Base-by-base conservation (phyloP, 2,329 filamentous ascomycete species). In the Biscogniauxia mediterranea region DNA sequence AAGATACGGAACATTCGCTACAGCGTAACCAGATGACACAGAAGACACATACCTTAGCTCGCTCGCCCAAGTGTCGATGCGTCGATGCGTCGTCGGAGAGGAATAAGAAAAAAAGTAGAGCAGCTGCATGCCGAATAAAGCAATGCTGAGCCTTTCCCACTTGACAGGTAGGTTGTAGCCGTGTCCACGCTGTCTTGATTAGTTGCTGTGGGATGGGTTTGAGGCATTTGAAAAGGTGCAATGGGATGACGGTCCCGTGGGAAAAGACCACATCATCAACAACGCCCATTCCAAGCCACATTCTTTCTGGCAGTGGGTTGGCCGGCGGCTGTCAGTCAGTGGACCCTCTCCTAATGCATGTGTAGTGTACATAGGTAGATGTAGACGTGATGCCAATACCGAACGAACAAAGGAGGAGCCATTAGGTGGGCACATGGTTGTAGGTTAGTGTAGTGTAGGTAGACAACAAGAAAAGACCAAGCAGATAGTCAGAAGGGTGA, bases 261-360 rank as follows among this genome's bases (percentile, higher is more conserved):
- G 50, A 64, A 64, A 59, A 66, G 57, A 63, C 57, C 57, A 61
- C 55, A 64, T 66, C 57, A 60, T 63, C 55, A 51, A 60, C 56
- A 60, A 57, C 56, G 59, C 52, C 60, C 23, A 52, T 59, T 57
- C 59, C 59, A 65, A 63, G 64, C 64, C 61, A 61, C 63, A 62
- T 61, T 65, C 56, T 55, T 56, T 54, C 52, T 13, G 26, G 25
- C 2, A 13, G 50, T 51, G 55, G 55, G 55, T 28, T 50, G 21
- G 55, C 15, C 55, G 42, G 56, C 25, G 25, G 55, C 15, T 38
- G 42, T 46, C 25, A 28, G 56, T 25, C 50, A 26, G 50, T 54
- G 56, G 56, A 54, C 23, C 51, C 38, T n/a, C 38, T 7, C 38
- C 38, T 46, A 46, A 46, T 46, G 38, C 38, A 46, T 32, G 28